Conservation (phyloP, 2,329 filamentous ascomycete species). For the Pseudopithomyces chartarum region DNA sequence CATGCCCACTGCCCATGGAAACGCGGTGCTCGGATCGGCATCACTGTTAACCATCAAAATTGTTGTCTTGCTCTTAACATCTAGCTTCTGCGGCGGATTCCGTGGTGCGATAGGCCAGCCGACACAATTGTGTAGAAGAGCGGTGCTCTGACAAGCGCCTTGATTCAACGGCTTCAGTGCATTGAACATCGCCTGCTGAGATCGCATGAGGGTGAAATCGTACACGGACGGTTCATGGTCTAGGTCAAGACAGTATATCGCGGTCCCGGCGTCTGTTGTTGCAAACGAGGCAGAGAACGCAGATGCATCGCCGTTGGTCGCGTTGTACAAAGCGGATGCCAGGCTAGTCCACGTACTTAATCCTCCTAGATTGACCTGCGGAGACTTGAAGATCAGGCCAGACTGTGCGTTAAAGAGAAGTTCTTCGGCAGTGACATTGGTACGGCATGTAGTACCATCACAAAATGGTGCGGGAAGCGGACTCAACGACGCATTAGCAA, state of each 20-base stretch:
- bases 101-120: slow-evolving; percentile 46
- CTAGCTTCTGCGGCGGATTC: slow-evolving; percentile 42
- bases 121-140: slow-evolving; percentile 43
- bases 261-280: slow-evolving; percentile 25
- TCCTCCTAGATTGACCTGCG: background rate
- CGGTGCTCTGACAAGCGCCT: slow-evolving; percentile 41
- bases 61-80: slow-evolving; percentile 27
- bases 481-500: slow-evolving; percentile 27
- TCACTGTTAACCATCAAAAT: slow-evolving; percentile 49
- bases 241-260: slow-evolving; percentile 49
- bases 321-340: slow-evolving; percentile 27
- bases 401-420: slow-evolving; percentile 25
- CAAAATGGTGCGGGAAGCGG: slow-evolving; percentile 45
- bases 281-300: slow-evolving; percentile 28
- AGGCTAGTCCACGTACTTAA: slow-evolving; percentile 12
- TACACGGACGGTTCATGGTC: slow-evolving; percentile 21
- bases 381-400: background rate
- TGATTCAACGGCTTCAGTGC: slow-evolving; percentile 41
- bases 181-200: slow-evolving; percentile 33
- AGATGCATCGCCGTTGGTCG: slow-evolving; percentile 45
- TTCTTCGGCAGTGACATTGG: slow-evolving; percentile 34
- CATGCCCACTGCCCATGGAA: slow-evolving; percentile 30
- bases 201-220: slow-evolving; percentile 15
- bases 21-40: slow-evolving; percentile 49
- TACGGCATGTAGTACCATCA: slow-evolving; percentile 18